Base-by-base conservation (phyloP, 371 early-diverging fungal species). In the Syncephalastrum monosporum region DNA sequence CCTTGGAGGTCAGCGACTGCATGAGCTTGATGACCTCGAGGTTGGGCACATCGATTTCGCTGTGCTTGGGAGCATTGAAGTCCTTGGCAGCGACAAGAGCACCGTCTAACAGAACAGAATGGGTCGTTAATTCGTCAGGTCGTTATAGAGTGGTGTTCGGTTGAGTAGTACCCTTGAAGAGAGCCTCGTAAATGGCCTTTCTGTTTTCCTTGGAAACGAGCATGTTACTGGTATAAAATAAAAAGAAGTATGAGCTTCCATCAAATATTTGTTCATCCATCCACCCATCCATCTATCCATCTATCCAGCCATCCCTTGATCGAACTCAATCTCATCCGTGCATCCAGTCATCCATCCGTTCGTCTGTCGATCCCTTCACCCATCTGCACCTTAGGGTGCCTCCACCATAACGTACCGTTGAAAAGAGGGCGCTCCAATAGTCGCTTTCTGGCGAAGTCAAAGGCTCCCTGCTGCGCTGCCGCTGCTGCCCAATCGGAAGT, bases 71-170 rank as follows among this genome's bases (percentile, higher is more conserved):
- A 54, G 88, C 86, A 81, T 96, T 92, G 90, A 81, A 96, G 88
- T 98, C 97, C 91, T 98, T 98, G 86, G 95, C 91, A 81, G 96
- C 98, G 61, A 97, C 97, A 67, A 98, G 76, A 72, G 96, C 97
- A 68, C 98, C 98, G 84, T 97, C 98, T 88, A 81, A 23, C 10
- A 42, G 41, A 29, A 45, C 4, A 21, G 17, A 21, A 16, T 15
- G 14, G 14, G n/a, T 17, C 16, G 16, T 19, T 46, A 16, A 46
- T 46, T 19, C 46, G 16, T 19, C 21, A 46, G 46, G 19, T 46
- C 21, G 16, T 46, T 45, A 19, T 46, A 6, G 5, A 0, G 38
- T 33, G 38, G 38, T 12, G 38, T 33, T 46, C n/a, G 0, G 13
- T 53, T 16, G 42, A 16, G 17, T 5, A 12, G 65, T 82, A 88